These are phyloP conservation scores for Tarenaya hassleriana DNA, from an alignment of 345 rosid genomes.

Conservation along the genomic window DNA sequence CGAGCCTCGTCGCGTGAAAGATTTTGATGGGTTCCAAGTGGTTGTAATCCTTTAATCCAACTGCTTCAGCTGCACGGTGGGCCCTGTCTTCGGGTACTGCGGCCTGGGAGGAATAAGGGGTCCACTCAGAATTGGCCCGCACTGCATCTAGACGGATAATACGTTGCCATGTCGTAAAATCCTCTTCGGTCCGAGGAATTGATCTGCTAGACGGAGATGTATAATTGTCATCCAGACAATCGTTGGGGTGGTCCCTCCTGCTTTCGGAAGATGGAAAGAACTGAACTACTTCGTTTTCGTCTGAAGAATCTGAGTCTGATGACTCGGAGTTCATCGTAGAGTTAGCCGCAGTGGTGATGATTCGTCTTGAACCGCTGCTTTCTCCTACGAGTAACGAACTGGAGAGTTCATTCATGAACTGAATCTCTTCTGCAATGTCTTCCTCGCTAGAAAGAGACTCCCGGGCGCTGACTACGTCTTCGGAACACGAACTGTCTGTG, in stretches of 20 bases:
- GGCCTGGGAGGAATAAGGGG: constrained; percentile 51
- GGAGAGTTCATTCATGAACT: constrained; percentile 44
- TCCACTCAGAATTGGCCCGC: constrained; percentile 91
- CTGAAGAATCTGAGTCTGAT: constrained; percentile 77
- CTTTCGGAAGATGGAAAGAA: constrained; percentile 35
- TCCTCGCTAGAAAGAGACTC: constrained; percentile 62
- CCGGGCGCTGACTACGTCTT: constrained; percentile 65
- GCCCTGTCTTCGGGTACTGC: constrained; percentile 59
- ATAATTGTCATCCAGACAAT: constrained; percentile 27
- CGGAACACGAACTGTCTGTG: constrained; percentile 51
- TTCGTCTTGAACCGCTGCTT: constrained; percentile 33
- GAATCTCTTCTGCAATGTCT: constrained; percentile 42
- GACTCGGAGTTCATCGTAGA: constrained; percentile 55
- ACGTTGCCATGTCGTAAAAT: constrained; percentile 82
- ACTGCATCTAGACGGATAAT: constrained; percentile 96
- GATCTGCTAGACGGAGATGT: constrained; percentile 18
- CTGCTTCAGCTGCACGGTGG: constrained; percentile 57
- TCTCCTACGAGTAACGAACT: constrained; percentile 48
- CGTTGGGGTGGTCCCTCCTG: constrained; percentile 33
- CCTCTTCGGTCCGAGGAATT: constrained; percentile 38
- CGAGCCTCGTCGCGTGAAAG: constrained; percentile 90
- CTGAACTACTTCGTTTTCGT: constrained; percentile 52
- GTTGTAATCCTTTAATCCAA: constrained; percentile 67
- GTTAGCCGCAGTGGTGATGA: constrained; percentile 35
- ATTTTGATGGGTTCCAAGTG: constrained; percentile 70